Conservation (phyloP, 2,329 filamentous ascomycete species). For the Penicillium verrucosum region DNA sequence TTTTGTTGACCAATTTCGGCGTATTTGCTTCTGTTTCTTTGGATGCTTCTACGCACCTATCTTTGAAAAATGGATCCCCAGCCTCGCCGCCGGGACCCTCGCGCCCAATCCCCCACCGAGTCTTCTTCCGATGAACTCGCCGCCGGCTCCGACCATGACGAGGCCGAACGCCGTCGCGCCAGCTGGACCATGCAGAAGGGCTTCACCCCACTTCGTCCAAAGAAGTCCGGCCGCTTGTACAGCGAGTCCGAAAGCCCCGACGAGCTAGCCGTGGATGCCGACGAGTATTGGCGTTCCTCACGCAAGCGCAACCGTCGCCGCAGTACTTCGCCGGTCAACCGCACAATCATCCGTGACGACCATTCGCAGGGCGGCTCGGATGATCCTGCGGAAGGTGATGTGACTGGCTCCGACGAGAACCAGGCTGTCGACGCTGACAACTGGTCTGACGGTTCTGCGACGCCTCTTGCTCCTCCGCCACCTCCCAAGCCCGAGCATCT, state of each 20-base stretch:
- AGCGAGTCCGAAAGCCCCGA: conserved; percentile 45
- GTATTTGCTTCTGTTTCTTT: conserved; percentile 7
- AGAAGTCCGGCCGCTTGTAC: conserved; percentile 25
- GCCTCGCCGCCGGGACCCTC: conserved; percentile 33
- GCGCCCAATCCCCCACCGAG: conserved; percentile 27
- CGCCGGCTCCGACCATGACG: conserved; percentile 35
- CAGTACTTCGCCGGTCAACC: conserved; percentile 24
- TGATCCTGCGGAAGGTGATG: conserved; percentile 21
- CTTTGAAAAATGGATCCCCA: conserved; percentile 28
- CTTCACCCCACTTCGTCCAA: conserved; percentile 30
- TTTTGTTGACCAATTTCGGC: background rate
- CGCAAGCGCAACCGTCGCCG: conserved; percentile 24
- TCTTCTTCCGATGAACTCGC: conserved; percentile 44
- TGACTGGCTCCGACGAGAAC: conserved; percentile 13
- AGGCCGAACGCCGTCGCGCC: conserved; percentile 34
- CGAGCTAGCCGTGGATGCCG: conserved; percentile 42
- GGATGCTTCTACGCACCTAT: background rate
- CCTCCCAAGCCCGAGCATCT: conserved; percentile 55
- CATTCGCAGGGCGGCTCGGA: conserved; percentile 13
- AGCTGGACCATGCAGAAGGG: conserved; percentile 36
- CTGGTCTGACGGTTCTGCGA: conserved; percentile 33
- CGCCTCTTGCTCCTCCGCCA: conserved; percentile 40
- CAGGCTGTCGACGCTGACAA: conserved; percentile 12
- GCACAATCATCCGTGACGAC: conserved; percentile 12
- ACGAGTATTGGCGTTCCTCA: conserved; percentile 34